Evolutionary conservation across 345 rosid genomes (phyloP), one percentile per base, ranked within the genome.

Genomic region (Salix exigua): DNA sequence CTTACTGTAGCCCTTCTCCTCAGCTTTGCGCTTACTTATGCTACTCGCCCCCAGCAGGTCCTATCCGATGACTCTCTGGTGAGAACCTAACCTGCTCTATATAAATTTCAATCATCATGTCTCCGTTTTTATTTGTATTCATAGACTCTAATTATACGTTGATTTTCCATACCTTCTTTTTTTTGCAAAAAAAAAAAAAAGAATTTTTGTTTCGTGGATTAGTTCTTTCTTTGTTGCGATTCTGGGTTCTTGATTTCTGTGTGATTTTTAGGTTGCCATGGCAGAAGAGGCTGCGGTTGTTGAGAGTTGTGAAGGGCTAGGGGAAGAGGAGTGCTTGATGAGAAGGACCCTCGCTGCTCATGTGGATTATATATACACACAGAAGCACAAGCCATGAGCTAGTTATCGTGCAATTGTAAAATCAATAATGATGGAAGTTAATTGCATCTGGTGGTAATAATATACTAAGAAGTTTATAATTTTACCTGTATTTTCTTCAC

Each of bases 1-100:
- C 53, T 86, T 67, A 40, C 75, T 13, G 30, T 78, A 6, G 48
- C 68, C 71, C 76, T 86, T 55, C 53, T 86, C 65, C 61, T 80
- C 75, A 30, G 30, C 77, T 67, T 79, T 38, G 13, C 76, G 78
- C 68, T 75, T 13, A 30, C 62, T 26, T n/a, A 62, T 64, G 58
- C 73, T 25, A 76, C 84, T 80, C 79, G 74, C 8, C 58, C 80
- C 1, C 51, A 42, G 11, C 77, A 80, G 21, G 53, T 21, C 55
- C 23, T 8, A 9, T 12, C 63, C 63, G 63, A 58, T 10, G 31
- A 66, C 44, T 46, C 73, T 72, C 33, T 48, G n/a, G 58, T 16
- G 18, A 55, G 53, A 40, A 76, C 48, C 63, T 61, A 74, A 31
- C 68, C 13, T 23, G 23, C 38, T 7, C 1, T 23, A 14, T 21